Conservation (phyloP, 768 basidiomycete species). For the Podaxis mareebaensis region DNA sequence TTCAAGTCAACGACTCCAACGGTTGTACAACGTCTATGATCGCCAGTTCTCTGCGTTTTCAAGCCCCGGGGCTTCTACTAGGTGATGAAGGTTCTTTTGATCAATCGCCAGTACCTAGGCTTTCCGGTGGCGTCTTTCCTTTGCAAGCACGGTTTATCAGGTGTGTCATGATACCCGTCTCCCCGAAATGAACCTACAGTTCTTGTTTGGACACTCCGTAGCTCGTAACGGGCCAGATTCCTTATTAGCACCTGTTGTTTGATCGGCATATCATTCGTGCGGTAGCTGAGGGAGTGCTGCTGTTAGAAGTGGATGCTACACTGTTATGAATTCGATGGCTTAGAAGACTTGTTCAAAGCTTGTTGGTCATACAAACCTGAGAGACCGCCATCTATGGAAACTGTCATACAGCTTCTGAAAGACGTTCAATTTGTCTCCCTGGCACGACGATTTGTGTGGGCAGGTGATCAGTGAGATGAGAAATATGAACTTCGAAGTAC, state of each 20-base stretch:
- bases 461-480: background rate
- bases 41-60: constrained; percentile 30
- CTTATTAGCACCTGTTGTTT: constrained; percentile 25
- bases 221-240: constrained; percentile 28
- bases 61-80: constrained; percentile 30
- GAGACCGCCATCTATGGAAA: constrained; percentile 18
- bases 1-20: constrained; percentile 26
- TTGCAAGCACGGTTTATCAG: constrained; percentile 33
- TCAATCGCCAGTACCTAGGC: constrained; percentile 16
- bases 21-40: constrained; percentile 24
- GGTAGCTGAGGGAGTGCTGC: constrained; percentile 16
- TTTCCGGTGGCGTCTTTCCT: constrained; percentile 31
- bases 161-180: constrained; percentile 19
- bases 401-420: background rate
- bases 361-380: constrained; percentile 23
- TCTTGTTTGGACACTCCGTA: constrained; percentile 2
- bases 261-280: constrained; percentile 29
- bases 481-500: no score
- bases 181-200: background rate
- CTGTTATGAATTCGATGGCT: background rate
- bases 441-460: background rate
- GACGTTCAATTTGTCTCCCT: background rate
- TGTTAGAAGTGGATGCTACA: background rate
- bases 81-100: constrained; percentile 14
- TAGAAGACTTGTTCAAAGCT: constrained; percentile 15